Evolutionary conservation across 345 rosid genomes (phyloP), one percentile per base, ranked within the genome.

Genomic region (Combretum micranthum): DNA sequence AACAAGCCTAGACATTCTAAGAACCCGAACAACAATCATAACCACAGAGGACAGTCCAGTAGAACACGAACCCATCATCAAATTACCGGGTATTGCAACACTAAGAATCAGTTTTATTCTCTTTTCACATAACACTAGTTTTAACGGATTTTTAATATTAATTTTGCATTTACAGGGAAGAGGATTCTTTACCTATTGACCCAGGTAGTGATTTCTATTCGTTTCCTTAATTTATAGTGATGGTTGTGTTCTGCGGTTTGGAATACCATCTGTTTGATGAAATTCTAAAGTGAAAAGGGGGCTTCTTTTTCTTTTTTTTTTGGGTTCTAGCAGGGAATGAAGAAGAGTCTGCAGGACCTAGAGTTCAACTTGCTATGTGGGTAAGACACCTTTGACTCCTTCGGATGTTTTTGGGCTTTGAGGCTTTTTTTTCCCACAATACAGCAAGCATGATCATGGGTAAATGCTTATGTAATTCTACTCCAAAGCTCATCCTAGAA

Each of bases 291-390:
- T 20, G 59, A 18, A 1, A 8, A 13, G 5, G 26, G 19, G 48
- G 53, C 4, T 51, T 3, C 15, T 17, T 44, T 17, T 47, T 43
- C 53, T 13, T 13, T 4, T 4, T 44, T 19, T 56, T 47, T 60
- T n/a, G 22, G 3, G 53, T 58, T 39, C 39, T 64, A 44, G 57
- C 73, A 90, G 92, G 61, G 47, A 70, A 79, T 56, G 96, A 82
- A 71, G 87, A 77, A 57, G 81, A 72, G 55, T 60, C 70, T 47
- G 8, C 61, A 21, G 75, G 26, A 63, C 86, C 93, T 15, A 84
- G 62, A 61, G 61, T 87, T 80, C 90, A 90, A 56, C 95, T 94
- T 71, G 96, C 96, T 13, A 87, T 85, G 95, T 87, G 95, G 97
- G 99, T 93, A 78, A 52, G 96, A 60, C 59, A 59, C 47, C 43